phyloP scores from a whole-genome alignment of 1,284 basidiomycete genomes.

The Chalciporus sp. region DNA sequence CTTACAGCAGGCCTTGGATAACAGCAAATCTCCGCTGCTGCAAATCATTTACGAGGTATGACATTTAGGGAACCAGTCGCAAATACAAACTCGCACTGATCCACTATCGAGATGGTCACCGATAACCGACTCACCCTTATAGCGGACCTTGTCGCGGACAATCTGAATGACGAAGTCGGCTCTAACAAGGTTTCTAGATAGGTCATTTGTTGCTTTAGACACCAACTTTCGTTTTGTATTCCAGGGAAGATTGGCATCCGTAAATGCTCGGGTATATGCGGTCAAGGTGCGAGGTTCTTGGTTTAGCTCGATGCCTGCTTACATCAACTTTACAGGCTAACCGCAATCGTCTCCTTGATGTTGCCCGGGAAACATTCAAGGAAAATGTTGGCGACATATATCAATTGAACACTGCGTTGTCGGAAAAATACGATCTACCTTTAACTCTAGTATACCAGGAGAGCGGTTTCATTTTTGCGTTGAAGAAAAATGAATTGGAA shows the following conservation, averaged over 20 bases:
- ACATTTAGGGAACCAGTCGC: background rate
- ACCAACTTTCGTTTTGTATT: background rate
- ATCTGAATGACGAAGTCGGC: conserved; percentile 72
- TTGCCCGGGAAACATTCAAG: conserved; percentile 89
- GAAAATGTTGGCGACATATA: conserved; percentile 89
- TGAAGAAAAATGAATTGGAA: conserved; percentile 67
- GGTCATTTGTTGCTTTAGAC: background rate
- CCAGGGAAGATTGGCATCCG: conserved; percentile 67
- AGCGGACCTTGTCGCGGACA: conserved; percentile 55
- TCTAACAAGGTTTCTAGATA: conserved; percentile 52
- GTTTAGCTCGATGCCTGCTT: background rate
- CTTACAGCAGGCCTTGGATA: conserved; percentile 61
- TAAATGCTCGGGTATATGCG: conserved; percentile 82
- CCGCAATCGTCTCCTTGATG: conserved; percentile 82
- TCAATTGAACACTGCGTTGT: conserved; percentile 58
- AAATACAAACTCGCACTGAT: background rate
- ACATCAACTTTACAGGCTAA: conserved; percentile 53
- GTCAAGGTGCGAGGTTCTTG: conserved; percentile 55
- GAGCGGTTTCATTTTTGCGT: conserved; percentile 67
- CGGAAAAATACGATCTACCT: conserved; percentile 64
- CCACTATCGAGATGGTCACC: conserved; percentile 58
- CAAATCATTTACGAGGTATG: conserved; percentile 60
- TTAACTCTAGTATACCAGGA: conserved; percentile 71
- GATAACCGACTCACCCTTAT: conserved; percentile 72
- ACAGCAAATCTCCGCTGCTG: conserved; percentile 62